Base-by-base conservation (phyloP, 768 basidiomycete species). In the Rhizopogon roseolus region DNA sequence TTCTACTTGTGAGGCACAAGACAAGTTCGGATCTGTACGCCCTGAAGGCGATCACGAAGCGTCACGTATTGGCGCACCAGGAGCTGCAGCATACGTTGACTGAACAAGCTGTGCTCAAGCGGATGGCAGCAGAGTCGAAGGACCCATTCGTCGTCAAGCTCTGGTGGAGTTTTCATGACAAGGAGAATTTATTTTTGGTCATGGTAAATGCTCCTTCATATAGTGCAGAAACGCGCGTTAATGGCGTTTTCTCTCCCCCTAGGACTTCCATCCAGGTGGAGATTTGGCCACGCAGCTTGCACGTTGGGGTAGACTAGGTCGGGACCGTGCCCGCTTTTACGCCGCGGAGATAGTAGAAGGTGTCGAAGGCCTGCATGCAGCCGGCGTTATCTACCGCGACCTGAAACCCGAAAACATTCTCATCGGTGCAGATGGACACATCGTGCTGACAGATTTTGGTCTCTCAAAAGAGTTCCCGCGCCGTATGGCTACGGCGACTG, bases 141-240 rank as follows among this genome's bases (percentile, higher is more conserved):
- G 93, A 98, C 66, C 93, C 93, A 10, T 99, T 98, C 68, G 90
- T 98, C 50, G 93, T 98, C 56, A 92, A 88, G 68, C 81, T 99
- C 16, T 91, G 93, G 84, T 95, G 91, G 88, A 90, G 90, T 71
- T 99, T 98, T 75, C 95, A 98, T 71, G 95, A 98, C 72, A 90
- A 90, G 73, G 93, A 98, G 69, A 96, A 97, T 66, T 72, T 98
- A 57, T 98, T 95, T 73, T 81, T 99, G 64, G 93, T 98, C 41
- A 95, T 99, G 89, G 90, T 88, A 56, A 22, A 22, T 61, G 72
- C 75, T 60, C 57, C 58, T 62, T 50, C 57, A 54, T 19, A 43
- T 52, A 27, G 27, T 45, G 53, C 39, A 27, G n/a, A 54, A 43
- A 41, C 40, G 29, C 41, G 46, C 37, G n/a, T 54, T 52, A 57